A percentile compares a stretch with the other conserved stretches of the same genome.
These are phyloP conservation scores for Fennellomyces sp. DNA, from an alignment of 371 early-diverging fungal genomes.

Conservation along the genomic window DNA sequence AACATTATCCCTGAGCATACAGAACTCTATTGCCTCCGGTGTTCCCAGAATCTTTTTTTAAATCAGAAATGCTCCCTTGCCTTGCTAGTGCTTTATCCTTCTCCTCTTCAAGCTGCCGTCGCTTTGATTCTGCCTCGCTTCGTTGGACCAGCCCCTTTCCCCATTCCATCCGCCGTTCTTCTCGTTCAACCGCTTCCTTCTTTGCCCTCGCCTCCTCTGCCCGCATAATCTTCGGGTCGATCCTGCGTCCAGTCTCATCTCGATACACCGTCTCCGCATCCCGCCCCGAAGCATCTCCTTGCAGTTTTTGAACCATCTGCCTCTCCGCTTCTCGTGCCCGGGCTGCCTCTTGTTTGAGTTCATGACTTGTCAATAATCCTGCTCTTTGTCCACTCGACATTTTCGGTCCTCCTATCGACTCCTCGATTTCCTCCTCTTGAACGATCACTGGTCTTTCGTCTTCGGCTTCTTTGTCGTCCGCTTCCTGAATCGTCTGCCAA, in stretches of 20 bases:
- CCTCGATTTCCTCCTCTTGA: slow-evolving; percentile 20
- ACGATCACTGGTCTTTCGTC: slow-evolving; percentile 56
- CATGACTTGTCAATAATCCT: slow-evolving; percentile 58
- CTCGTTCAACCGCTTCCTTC: slow-evolving; percentile 64
- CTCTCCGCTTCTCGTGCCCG: slow-evolving; percentile 43
- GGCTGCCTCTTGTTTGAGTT: slow-evolving; percentile 50
- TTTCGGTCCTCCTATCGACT: slow-evolving; percentile 22
- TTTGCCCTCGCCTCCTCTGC: slow-evolving; percentile 61
- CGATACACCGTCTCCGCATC: slow-evolving; percentile 77
- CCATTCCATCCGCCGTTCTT: slow-evolving; percentile 74
- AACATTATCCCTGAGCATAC: slow-evolving; percentile 3
- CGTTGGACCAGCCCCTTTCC: slow-evolving; percentile 79
- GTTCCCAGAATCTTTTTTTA: not conserved
- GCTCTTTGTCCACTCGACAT: slow-evolving; percentile 60
- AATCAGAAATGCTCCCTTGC: slow-evolving; percentile 25
- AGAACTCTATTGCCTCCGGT: not conserved
- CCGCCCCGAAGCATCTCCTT: slow-evolving; percentile 36
- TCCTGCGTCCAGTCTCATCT: slow-evolving; percentile 72
- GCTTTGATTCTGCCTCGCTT: slow-evolving; percentile 52
- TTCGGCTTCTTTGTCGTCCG: slow-evolving; percentile 52
- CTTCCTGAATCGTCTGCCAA: slow-evolving; percentile 56
- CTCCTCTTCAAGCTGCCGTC: slow-evolving; percentile 57
- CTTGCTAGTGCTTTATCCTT: slow-evolving; percentile 64
- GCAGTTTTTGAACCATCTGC: slow-evolving; percentile 35
- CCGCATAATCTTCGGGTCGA: slow-evolving; percentile 68